phyloP scores from a whole-genome alignment of 2,329 filamentous ascomycete species.

The Exophiala spinifera region DNA sequence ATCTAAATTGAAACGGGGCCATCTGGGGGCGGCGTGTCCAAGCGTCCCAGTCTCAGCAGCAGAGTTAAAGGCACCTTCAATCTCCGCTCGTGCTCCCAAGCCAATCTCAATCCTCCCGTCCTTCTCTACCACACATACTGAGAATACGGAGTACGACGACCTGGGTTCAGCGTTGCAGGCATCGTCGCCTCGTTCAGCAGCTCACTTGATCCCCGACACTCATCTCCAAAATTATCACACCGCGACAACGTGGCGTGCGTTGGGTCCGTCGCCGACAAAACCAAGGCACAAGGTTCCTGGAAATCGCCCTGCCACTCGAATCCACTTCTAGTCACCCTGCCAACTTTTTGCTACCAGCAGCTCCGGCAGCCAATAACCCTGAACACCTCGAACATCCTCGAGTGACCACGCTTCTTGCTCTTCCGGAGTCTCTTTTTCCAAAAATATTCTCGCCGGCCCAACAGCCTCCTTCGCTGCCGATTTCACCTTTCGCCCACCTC shows the following conservation, averaged over 20 bases:
- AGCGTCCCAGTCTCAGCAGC: background rate
- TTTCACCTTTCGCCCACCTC: background rate
- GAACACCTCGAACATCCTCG: background rate
- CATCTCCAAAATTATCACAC: background rate
- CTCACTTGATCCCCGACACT: background rate
- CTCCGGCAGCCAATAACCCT: slow-evolving; percentile 14
- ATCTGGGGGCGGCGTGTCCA: background rate
- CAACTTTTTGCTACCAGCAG: slow-evolving; percentile 21
- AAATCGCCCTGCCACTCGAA: background rate
- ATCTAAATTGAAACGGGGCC: slow-evolving; percentile 1
- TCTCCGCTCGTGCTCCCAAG: background rate
- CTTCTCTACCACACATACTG: too few relatives aligned
- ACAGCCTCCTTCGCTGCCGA: background rate
- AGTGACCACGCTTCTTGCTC: slow-evolving; percentile 8
- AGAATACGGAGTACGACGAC: too few relatives aligned
- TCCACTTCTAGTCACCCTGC: slow-evolving; percentile 20
- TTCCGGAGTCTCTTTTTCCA: slow-evolving; percentile 7
- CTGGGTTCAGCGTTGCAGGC: too few relatives aligned
- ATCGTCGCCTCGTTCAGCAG: background rate
- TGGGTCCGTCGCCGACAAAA: background rate
- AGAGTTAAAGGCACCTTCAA: background rate
- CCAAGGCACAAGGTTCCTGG: background rate
- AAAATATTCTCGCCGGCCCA: slow-evolving; percentile 17
- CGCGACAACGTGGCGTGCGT: too few relatives aligned
- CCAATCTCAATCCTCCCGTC: background rate